phyloP scores from a whole-genome alignment of 1,139 yeast species.

The Suhomyces ambrosiae region DNA sequence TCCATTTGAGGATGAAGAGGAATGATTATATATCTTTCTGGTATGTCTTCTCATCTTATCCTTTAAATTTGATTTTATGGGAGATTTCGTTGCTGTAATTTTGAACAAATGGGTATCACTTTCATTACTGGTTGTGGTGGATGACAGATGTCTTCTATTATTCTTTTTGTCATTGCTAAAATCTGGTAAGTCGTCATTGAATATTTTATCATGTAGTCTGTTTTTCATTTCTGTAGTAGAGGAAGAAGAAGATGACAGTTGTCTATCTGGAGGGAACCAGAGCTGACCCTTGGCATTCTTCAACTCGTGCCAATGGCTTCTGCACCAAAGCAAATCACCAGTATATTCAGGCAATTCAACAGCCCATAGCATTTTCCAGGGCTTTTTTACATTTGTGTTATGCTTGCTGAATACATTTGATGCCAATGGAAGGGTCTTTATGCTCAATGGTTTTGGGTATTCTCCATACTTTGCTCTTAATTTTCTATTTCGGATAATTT shows the following conservation, averaged over 20 bases:
- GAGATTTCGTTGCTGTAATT: slow-evolving; percentile 10
- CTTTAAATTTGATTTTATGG: slow-evolving; percentile 12
- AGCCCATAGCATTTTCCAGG: slow-evolving; percentile 60
- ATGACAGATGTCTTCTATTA: slow-evolving; percentile 12
- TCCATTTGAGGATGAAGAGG: slow-evolving; percentile 15
- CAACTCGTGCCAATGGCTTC: slow-evolving; percentile 64
- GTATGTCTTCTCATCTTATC: slow-evolving; percentile 14
- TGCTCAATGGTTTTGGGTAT: slow-evolving; percentile 34
- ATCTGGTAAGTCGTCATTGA: slow-evolving; percentile 16
- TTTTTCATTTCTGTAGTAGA: slow-evolving; percentile 6
- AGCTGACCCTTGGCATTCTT: slow-evolving; percentile 53
- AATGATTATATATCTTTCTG: slow-evolving; percentile 10
- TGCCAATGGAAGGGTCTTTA: slow-evolving; percentile 50
- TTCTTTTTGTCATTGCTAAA: not conserved
- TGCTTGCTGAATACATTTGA: slow-evolving; percentile 55
- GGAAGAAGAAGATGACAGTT: slow-evolving; percentile 8
- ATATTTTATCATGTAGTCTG: slow-evolving; percentile 36
- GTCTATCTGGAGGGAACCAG: slow-evolving; percentile 51
- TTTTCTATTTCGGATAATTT: slow-evolving; percentile 70
- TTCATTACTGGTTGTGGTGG: slow-evolving; percentile 11
- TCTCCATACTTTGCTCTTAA: slow-evolving; percentile 49
- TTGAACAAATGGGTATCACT: slow-evolving; percentile 14
- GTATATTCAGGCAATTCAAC: slow-evolving; percentile 64
- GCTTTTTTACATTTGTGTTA: slow-evolving; percentile 29
- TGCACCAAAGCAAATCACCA: slow-evolving; percentile 68